Conservation (phyloP, 2,329 filamentous ascomycete genomes). For the Ophiostoma ips region DNA sequence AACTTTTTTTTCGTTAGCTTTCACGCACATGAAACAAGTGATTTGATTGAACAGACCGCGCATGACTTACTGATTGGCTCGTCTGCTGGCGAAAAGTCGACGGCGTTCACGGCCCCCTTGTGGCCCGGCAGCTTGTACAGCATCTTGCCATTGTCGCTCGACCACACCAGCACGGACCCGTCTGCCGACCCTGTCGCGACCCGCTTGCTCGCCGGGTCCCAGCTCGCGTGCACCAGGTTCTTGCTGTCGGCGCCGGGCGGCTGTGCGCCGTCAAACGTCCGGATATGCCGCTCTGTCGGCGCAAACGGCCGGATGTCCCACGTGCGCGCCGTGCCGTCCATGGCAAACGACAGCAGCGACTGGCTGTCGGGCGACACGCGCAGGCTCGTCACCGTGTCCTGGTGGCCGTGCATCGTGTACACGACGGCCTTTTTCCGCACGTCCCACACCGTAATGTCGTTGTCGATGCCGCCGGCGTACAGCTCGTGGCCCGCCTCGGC, state of each 20-base stretch:
- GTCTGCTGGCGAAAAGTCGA: conserved; percentile 71
- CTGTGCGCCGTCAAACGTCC: conserved; percentile 84
- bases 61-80: conserved; percentile 81
- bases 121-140: conserved; percentile 92
- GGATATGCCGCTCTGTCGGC: conserved; percentile 68
- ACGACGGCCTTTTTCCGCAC: conserved; percentile 78
- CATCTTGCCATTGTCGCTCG: conserved; percentile 73
- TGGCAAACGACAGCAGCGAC: conserved; percentile 76
- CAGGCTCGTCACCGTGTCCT: conserved; percentile 82
- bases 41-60: neutral
- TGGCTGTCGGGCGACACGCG: conserved; percentile 88
- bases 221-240: conserved; percentile 80
- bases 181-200: conserved; percentile 85
- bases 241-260: conserved; percentile 44
- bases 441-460: conserved; percentile 96
- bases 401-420: conserved; percentile 80
- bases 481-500: conserved; percentile 91
- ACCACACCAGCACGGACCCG: conserved; percentile 84
- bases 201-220: conserved; percentile 74
- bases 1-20: conserved; percentile 41
- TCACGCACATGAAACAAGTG: neutral
- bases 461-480: conserved; percentile 89
- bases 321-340: conserved; percentile 85
- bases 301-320: conserved; percentile 97
- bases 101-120: conserved; percentile 88